A percentile compares a stretch with the other conserved stretches of the same genome.
phyloP scores from a whole-genome alignment of 768 basidiomycete genomes.

The Tricholoma terreum region DNA sequence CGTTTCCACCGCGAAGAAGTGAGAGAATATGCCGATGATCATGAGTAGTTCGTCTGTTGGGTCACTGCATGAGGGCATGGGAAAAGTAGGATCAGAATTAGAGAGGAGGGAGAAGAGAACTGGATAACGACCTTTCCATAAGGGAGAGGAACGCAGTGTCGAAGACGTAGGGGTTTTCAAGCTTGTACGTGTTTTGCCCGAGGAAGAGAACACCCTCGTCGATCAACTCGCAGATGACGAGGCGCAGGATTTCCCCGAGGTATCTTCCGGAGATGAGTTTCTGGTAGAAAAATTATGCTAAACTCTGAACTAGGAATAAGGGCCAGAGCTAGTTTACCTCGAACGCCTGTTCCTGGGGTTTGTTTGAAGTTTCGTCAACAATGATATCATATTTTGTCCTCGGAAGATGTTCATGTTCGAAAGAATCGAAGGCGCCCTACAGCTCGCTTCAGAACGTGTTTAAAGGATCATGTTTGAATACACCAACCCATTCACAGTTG shows the following conservation, averaged over 20 bases:
- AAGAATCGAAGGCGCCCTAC: constrained; percentile 96
- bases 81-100: background rate
- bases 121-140: constrained; percentile 75
- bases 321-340: constrained; percentile 51
- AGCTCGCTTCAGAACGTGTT: background rate
- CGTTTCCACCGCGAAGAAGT: constrained; percentile 96
- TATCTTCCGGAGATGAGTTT: constrained; percentile 97
- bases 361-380: constrained; percentile 94
- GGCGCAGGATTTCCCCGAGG: constrained; percentile 93
- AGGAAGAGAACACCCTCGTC: constrained; percentile 97
- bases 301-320: background rate
- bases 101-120: background rate
- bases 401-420: constrained; percentile 90
- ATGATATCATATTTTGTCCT: constrained; percentile 91
- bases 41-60: constrained; percentile 95
- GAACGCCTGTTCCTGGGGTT: constrained; percentile 92
- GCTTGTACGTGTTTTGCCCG: constrained; percentile 97
- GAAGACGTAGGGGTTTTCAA: constrained; percentile 88
- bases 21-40: constrained; percentile 94
- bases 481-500: constrained; percentile 91
- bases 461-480: background rate
- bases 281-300: constrained; percentile 30
- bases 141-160: constrained; percentile 97
- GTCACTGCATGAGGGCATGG: constrained; percentile 50
- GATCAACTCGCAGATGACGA: constrained; percentile 92